phyloP scores from a whole-genome alignment of 2,329 filamentous ascomycete genomes.

The Aspergillus phoenicis region DNA sequence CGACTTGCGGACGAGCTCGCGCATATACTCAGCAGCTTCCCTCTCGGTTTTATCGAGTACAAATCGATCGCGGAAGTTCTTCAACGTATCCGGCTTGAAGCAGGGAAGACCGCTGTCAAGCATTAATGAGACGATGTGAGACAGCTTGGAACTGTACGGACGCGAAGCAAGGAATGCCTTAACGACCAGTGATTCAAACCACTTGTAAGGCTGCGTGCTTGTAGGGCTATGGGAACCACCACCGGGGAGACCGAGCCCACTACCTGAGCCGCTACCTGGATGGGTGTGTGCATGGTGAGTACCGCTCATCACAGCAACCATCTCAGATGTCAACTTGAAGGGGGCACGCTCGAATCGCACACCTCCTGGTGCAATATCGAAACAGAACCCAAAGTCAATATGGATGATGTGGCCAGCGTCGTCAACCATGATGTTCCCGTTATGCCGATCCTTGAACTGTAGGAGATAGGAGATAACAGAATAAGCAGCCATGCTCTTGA shows the following conservation, averaged over 20 bases:
- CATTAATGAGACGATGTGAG: constrained; percentile 90
- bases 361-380: constrained; percentile 95
- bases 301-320: constrained; percentile 99
- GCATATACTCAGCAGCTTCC: constrained; percentile 94
- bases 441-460: constrained; percentile 99
- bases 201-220: constrained; percentile 84
- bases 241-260: constrained; percentile 30
- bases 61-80: constrained; percentile 89
- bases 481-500: constrained; percentile 99
- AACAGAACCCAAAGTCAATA: constrained; percentile 99
- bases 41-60: constrained; percentile 88
- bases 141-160: constrained; percentile 84
- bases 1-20: constrained; percentile 84
- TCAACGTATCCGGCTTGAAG: constrained; percentile 94
- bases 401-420: constrained; percentile 96
- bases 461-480: constrained; percentile 94
- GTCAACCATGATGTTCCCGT: constrained; percentile 99
- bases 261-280: constrained; percentile 27
- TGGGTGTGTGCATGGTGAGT: constrained; percentile 45
- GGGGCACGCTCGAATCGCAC: constrained; percentile 97
- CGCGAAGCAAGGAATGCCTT: constrained; percentile 91
- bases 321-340: constrained; percentile 96
- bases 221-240: constrained; percentile 50
- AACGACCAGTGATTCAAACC: constrained; percentile 95
- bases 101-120: constrained; percentile 93